Base-by-base conservation (phyloP, 2,329 filamentous ascomycete species). In the Mollisiaceae sp. region DNA sequence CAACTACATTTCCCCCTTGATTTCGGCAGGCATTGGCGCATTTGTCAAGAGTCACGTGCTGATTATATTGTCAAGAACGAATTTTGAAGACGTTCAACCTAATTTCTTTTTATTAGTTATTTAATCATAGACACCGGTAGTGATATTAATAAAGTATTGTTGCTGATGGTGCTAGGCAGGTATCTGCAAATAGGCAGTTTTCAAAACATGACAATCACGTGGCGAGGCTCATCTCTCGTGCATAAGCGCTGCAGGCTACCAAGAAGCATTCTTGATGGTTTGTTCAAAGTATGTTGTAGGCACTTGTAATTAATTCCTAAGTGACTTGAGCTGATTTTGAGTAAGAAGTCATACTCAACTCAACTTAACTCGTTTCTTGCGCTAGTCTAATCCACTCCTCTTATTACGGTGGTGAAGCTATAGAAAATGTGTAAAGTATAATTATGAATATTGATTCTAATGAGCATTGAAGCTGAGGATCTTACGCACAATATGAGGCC, bases 161-260 rank as follows among this genome's bases (percentile, higher is more conserved):
- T 45, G 43, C 43, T 45, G n/a, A 45, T 20, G 43, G 43, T 4
- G 43, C 43, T 45, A 45, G 3, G 8, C 9, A 45, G n/a, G 43
- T 20, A 45, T 45, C 43, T 45, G 20, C 43, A 45, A 45, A 45
- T 45, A 45, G 27, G n/a, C n/a, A n/a, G 41, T 45, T 45, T 45
- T 45, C 43, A 45, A 9, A 45, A 45, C 43, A 45, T 45, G 43
- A 9, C 15, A n/a, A 45, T 9, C 43, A 45, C 43, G 43, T 45
- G 43, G 14, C 14, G 43, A 45, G 43, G 8, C n/a, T 45, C 43
- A 45, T 45, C 43, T 20, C 43, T 45, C 43, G 2, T 45, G 43
- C 6, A 45, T 45, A 18, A 45, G n/a, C 43, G 43, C 43, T 20
- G 43, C 43, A 45, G n/a, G 15, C 43, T 20, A 18, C 43, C 43